Base-by-base conservation (phyloP, 495 filamentous ascomycete species). In the Pyrenula massariospora region DNA sequence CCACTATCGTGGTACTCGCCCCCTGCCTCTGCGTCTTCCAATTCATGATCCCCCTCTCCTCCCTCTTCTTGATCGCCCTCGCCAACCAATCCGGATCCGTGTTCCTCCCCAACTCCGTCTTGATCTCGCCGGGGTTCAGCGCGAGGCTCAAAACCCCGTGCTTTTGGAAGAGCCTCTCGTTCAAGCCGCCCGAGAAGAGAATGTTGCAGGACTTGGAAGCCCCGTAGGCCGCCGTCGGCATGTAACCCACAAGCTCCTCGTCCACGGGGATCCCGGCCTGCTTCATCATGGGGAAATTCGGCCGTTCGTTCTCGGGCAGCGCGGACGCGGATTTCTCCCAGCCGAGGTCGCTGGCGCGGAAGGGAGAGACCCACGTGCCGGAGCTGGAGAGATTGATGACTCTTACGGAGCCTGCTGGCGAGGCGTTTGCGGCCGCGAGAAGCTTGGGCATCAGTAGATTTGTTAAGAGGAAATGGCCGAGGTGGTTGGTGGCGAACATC, bases 321-420 rank as follows among this genome's bases (percentile, higher is more conserved):
- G 72, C 68, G 47, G 66, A 69, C 63, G 66, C 73, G 23, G 54
- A 56, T 62, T 65, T 71, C 5, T 69, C 62, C 57, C 71, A 76
- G 56, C 69, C 73, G 57, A 68, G 57, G 54, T 78, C 75, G 60
- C 66, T 70, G 66, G 69, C 77, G 2, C 74, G 67, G 54, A 75
- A 67, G 12, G 24, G 52, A 0, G 53, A 58, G 1, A 65, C 2
- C 0, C 20, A 22, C 2, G 73, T 70, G 0, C 67, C 66, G 0
- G 54, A 63, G 11, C 67, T 73, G n/a, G 59, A 67, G 19, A 79
- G 65, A 57, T 78, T 78, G 51, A 80, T 62, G 8, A 78, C 61
- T 1, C 74, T 59, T 1, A 70, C 71, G 20, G 61, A 55, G 15
- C 73, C 72, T 48, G 66, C 68, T 10, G 70, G 61, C 11, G 59